Conservation (phyloP, 2,329 filamentous ascomycete genomes). For the Lecanosticta acicola region DNA sequence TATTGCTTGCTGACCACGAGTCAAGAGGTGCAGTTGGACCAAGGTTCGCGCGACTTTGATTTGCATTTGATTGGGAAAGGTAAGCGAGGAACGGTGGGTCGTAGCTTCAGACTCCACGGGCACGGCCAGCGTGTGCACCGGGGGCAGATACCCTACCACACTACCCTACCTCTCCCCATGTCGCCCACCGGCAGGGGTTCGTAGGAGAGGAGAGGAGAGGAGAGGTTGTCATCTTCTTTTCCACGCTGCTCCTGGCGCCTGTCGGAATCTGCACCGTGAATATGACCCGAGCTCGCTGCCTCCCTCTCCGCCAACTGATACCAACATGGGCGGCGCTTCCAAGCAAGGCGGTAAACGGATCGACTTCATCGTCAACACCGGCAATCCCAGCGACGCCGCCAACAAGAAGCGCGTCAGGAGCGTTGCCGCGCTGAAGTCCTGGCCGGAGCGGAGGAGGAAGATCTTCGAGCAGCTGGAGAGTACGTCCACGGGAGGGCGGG, state of each 20-base stretch:
- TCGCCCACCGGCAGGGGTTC: background rate
- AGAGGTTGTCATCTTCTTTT: background rate
- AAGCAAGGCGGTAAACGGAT: slow-evolving; percentile 7
- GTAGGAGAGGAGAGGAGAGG: too few relatives aligned
- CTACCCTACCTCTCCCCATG: too few relatives aligned
- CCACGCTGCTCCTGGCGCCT: background rate
- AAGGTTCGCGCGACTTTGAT: too few relatives aligned
- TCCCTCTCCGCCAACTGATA: background rate
- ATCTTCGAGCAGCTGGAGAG: slow-evolving; percentile 23
- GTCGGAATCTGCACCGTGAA: too few relatives aligned
- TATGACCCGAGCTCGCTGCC: background rate
- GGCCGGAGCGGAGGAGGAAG: slow-evolving; percentile 26
- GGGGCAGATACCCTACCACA: too few relatives aligned
- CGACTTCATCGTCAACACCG: slow-evolving; percentile 29
- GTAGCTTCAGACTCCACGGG: too few relatives aligned
- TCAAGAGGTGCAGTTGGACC: too few relatives aligned
- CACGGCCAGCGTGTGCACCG: too few relatives aligned
- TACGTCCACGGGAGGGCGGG: slow-evolving; percentile 14
- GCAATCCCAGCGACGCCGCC: slow-evolving; percentile 20
- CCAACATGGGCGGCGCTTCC: slow-evolving; percentile 3
- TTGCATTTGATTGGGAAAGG: too few relatives aligned
- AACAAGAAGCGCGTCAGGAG: slow-evolving; percentile 29
- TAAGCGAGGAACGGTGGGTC: too few relatives aligned
- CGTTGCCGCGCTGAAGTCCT: slow-evolving; percentile 27
- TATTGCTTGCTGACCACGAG: too few relatives aligned